A percentile compares a stretch with the other conserved stretches of the same genome.
phyloP scores from a whole-genome alignment of 129 eudicot species.

The Saussurea involucrata region DNA sequence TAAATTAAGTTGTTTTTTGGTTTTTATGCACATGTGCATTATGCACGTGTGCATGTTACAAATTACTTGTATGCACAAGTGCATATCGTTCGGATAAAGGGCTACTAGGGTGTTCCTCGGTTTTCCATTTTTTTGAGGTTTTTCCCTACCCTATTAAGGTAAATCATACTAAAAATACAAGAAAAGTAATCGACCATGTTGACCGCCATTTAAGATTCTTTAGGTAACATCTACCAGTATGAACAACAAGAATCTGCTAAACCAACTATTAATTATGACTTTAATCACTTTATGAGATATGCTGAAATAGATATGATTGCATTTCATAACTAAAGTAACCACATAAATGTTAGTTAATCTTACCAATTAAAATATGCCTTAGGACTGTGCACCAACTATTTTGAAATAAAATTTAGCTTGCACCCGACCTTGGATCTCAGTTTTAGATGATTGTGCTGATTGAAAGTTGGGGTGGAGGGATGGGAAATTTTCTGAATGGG shows the following conservation, averaged over 20 bases:
- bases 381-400: background rate
- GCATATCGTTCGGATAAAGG: too few species aligned
- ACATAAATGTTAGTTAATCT: slow-evolving; percentile 4
- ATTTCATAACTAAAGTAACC: background rate
- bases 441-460: background rate
- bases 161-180: background rate
- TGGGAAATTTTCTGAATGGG: background rate
- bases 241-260: background rate
- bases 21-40: too few species aligned
- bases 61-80: too few species aligned
- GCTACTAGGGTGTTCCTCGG: too few species aligned
- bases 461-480: background rate
- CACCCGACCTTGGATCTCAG: background rate
- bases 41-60: too few species aligned
- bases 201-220: background rate
- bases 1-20: too few species aligned
- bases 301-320: background rate
- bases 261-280: background rate
- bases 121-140: too few species aligned
- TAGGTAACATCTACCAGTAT: background rate
- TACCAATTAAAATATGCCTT: slow-evolving; percentile 2
- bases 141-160: too few species aligned
- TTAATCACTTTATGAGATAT: background rate
- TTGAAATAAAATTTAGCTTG: background rate
- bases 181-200: background rate